Evolutionary conservation across 2,329 filamentous ascomycete species (phyloP).

Genomic region (Chalaropsis ovoidea): DNA sequence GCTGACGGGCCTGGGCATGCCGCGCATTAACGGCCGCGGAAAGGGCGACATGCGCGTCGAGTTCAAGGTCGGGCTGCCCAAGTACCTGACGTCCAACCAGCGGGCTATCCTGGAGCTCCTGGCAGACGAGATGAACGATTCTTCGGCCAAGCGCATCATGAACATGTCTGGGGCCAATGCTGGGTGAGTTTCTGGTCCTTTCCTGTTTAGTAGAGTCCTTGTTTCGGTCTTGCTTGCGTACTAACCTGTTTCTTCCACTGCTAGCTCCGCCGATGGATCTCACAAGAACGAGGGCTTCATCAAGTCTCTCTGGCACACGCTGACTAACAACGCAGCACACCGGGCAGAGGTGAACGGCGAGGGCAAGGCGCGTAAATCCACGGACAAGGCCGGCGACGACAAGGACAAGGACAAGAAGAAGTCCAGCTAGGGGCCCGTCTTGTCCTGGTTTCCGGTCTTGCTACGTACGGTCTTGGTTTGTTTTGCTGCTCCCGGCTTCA

Average conservation of each 20-base stretch:
- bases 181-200: constrained; percentile 40
- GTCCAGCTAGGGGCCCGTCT: background rate
- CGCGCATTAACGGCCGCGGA: constrained; percentile 59
- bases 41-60: constrained; percentile 83
- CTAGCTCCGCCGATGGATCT: constrained; percentile 28
- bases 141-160: constrained; percentile 86
- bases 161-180: constrained; percentile 45
- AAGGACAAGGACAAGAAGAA: constrained; percentile 28
- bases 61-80: constrained; percentile 91
- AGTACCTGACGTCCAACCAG: constrained; percentile 84
- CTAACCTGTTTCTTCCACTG: background rate
- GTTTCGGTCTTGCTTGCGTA: background rate
- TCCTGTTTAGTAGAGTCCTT: background rate
- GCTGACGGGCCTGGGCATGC: constrained; percentile 86
- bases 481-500: background rate
- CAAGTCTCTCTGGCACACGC: constrained; percentile 83
- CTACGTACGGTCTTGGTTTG: background rate
- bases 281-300: constrained; percentile 83
- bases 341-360: constrained; percentile 33
- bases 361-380: constrained; percentile 25
- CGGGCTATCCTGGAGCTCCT: constrained; percentile 89
- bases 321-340: constrained; percentile 65
- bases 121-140: constrained; percentile 90
- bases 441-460: background rate
- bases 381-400: constrained; percentile 26